These are phyloP conservation scores for Pichia gijzeniarum DNA, from an alignment of 805 yeast species.

Conservation along the genomic window DNA sequence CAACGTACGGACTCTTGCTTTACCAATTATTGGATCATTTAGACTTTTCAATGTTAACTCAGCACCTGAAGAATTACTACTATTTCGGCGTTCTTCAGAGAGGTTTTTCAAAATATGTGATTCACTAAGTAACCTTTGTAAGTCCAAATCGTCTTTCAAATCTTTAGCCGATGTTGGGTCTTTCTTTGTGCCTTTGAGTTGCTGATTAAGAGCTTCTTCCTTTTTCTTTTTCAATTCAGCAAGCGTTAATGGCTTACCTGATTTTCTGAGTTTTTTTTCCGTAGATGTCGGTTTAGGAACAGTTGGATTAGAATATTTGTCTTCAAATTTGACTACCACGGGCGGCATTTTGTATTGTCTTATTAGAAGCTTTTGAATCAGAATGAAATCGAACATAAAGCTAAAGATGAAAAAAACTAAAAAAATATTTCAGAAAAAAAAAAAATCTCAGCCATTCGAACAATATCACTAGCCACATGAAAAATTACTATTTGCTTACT, in stretches of 20 bases:
- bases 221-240: constrained; percentile 33
- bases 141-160: constrained; percentile 52
- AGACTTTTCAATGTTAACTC: constrained; percentile 58
- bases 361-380: too few species aligned
- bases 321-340: constrained; percentile 42
- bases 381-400: background rate
- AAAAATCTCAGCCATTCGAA: too few species aligned
- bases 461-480: background rate
- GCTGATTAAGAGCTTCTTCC: constrained; percentile 28
- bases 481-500: too few species aligned
- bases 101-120: constrained; percentile 53
- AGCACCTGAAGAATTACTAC: constrained; percentile 50
- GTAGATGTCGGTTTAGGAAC: constrained; percentile 27
- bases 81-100: constrained; percentile 18
- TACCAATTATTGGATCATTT: constrained; percentile 62
- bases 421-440: too few species aligned
- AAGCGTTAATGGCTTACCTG: constrained; percentile 56
- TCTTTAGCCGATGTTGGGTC: constrained; percentile 23
- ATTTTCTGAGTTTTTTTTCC: constrained; percentile 46
- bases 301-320: constrained; percentile 24
- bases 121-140: constrained; percentile 63
- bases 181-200: constrained; percentile 19
- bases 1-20: constrained; percentile 58
- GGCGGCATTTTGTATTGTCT: constrained; percentile 29
- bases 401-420: too few species aligned